These are phyloP conservation scores for Osmanthus fragrans DNA, from an alignment of 257 asterid species.

Conservation along the genomic window DNA sequence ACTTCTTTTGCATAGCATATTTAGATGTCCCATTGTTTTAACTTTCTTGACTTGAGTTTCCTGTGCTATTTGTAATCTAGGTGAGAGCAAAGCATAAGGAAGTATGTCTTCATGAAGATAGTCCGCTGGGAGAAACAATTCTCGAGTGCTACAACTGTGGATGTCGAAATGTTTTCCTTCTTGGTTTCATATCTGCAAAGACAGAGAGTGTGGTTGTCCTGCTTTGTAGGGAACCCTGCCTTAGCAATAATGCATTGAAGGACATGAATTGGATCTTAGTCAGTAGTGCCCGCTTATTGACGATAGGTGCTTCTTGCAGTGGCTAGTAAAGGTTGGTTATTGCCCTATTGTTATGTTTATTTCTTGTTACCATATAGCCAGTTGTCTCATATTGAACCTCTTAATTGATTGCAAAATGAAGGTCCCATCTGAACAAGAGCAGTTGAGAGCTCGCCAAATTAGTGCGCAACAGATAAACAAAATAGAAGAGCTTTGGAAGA, in stretches of 20 bases:
- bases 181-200: too few species aligned
- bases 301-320: slow-evolving; percentile 94
- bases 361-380: slow-evolving; percentile 4
- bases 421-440: slow-evolving; percentile 99
- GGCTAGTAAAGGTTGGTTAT: slow-evolving; percentile 85
- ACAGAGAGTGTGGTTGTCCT: too few species aligned
- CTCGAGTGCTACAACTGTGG: too few species aligned
- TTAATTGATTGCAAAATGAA: slow-evolving; percentile 32
- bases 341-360: slow-evolving; percentile 3
- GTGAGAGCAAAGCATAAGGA: too few species aligned
- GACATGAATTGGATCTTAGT: slow-evolving; percentile 99
- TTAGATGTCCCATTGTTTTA: too few species aligned
- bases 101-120: too few species aligned
- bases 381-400: slow-evolving; percentile 15
- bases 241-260: slow-evolving; percentile 83
- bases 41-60: slow-evolving; percentile 7
- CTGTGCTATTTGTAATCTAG: too few species aligned
- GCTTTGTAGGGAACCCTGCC: slow-evolving; percentile 94
- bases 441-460: slow-evolving; percentile 96
- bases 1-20: too few species aligned
- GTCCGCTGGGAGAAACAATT: too few species aligned
- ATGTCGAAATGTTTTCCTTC: too few species aligned
- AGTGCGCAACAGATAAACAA: slow-evolving; percentile 98
- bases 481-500: slow-evolving; percentile 97
- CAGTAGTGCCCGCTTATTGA: slow-evolving; percentile 99